Conservation (phyloP, 179 eudicot genomes). For the Corrigiola litoralis region DNA sequence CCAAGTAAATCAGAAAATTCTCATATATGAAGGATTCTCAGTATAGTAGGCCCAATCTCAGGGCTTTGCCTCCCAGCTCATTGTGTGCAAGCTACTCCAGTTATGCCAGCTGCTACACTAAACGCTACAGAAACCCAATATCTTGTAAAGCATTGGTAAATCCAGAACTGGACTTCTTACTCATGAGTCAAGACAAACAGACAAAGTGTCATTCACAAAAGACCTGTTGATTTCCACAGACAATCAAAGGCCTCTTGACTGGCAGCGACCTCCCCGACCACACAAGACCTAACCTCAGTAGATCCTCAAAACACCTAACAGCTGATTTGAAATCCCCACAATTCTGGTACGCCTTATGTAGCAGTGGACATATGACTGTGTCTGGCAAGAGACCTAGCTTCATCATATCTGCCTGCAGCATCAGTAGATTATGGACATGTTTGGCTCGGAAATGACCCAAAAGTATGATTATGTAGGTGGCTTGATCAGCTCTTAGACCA, state of each 20-base stretch:
- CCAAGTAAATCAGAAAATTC: background rate
- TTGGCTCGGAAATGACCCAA: constrained; percentile 39
- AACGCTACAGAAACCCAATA: no score
- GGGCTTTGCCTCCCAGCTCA: background rate
- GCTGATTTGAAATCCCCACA: constrained; percentile 37
- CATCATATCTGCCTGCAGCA: constrained; percentile 82
- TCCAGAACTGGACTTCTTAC: no score
- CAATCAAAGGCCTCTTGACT: background rate
- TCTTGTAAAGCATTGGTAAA: no score
- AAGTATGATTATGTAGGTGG: constrained; percentile 40
- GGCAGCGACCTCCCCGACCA: constrained; percentile 2
- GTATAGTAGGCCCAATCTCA: background rate
- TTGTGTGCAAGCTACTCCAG: no score
- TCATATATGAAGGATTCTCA: background rate
- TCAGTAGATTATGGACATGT: constrained; percentile 40
- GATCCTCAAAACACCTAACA: constrained; percentile 39
- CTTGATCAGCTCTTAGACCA: constrained; percentile 51
- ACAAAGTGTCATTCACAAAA: constrained; percentile 13
- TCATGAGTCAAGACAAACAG: no score
- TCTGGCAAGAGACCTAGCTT: constrained; percentile 61
- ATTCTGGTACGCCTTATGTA: constrained; percentile 42
- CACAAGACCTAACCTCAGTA: constrained; percentile 16
- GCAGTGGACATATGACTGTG: constrained; percentile 23
- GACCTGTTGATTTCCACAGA: background rate
- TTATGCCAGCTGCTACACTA: background rate